Evolutionary conservation across 169 alveolate species (phyloP).

Genomic region (Eimeria mitis): DNA sequence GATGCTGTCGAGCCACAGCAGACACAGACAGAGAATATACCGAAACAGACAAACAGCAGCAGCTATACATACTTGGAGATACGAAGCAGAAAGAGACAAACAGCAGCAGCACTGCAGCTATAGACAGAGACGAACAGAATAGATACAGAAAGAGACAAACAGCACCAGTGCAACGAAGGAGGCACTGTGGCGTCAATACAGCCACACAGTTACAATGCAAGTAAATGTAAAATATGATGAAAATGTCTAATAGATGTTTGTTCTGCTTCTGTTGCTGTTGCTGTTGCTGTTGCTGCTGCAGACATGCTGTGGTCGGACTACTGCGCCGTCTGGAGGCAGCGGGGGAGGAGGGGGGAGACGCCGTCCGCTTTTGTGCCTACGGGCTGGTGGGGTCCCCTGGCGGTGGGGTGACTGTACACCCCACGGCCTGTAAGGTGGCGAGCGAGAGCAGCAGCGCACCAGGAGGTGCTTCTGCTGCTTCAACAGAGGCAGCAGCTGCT

Average conservation of each 20-base stretch:
- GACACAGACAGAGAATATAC: background rate
- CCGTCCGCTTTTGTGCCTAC: conserved; percentile 26
- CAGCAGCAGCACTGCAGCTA: background rate
- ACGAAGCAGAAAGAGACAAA: background rate
- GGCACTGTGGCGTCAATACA: background rate
- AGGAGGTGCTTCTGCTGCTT: background rate
- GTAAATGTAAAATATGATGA: too few relatives aligned
- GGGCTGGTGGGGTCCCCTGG: conserved; percentile 13
- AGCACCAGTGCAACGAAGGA: background rate
- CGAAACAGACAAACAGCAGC: background rate
- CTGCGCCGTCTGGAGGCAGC: conserved; percentile 23
- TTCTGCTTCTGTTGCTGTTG: background rate
- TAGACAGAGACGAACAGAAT: background rate
- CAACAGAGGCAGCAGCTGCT: background rate
- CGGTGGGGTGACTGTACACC: background rate
- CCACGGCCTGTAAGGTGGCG: background rate
- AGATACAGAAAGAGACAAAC: background rate
- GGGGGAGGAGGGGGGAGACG: background rate
- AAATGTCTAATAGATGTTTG: too few relatives aligned
- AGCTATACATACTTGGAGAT: background rate
- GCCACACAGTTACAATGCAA: too few relatives aligned
- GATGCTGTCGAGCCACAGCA: background rate
- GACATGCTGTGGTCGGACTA: conserved; percentile 43
- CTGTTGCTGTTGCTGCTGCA: conserved; percentile 15
- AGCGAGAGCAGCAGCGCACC: background rate